These are phyloP conservation scores for Gaertneriomyces semiglobifer DNA, from an alignment of 192 early-diverging fungal species.

Conservation along the genomic window DNA sequence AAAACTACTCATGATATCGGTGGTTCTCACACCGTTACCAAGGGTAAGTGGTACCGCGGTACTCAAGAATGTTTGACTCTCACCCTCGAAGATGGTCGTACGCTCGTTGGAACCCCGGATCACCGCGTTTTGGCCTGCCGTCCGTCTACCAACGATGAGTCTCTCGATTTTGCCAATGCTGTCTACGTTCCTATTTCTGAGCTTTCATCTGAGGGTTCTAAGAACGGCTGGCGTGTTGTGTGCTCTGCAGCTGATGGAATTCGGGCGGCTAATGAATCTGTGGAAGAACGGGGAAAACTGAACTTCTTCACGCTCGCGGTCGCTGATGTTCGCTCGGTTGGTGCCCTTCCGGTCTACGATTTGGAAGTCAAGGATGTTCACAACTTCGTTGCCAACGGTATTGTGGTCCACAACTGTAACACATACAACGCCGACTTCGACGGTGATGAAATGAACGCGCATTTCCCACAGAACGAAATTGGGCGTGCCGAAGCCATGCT, in stretches of 20 bases:
- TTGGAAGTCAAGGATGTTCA: conserved; percentile 52
- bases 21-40: conserved; percentile 17
- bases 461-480: conserved; percentile 98
- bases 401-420: conserved; percentile 31
- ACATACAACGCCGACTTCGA: conserved; percentile 91
- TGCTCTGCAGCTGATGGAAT: conserved; percentile 9
- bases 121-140: conserved; percentile 14
- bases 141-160: conserved; percentile 14
- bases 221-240: conserved; percentile 14
- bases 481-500: conserved; percentile 93
- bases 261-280: conserved; percentile 14
- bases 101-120: conserved; percentile 17
- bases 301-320: conserved; percentile 14
- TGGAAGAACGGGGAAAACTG: conserved; percentile 14
- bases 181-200: conserved; percentile 14
- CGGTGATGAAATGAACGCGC: conserved; percentile 99
- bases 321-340: conserved; percentile 13
- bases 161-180: conserved; percentile 13
- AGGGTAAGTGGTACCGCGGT: conserved; percentile 14
- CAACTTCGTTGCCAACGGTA: conserved; percentile 23
- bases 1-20: conserved; percentile 13
- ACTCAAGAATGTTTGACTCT: conserved; percentile 17
- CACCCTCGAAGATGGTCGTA: conserved; percentile 12
- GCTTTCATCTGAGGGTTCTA: conserved; percentile 9
- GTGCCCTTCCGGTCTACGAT: conserved; percentile 44